A percentile compares a stretch with the other conserved stretches of the same genome.
Evolutionary conservation across 371 early-diverging fungal species (phyloP).

Genomic region (Lichtheimia hyalospora): DNA sequence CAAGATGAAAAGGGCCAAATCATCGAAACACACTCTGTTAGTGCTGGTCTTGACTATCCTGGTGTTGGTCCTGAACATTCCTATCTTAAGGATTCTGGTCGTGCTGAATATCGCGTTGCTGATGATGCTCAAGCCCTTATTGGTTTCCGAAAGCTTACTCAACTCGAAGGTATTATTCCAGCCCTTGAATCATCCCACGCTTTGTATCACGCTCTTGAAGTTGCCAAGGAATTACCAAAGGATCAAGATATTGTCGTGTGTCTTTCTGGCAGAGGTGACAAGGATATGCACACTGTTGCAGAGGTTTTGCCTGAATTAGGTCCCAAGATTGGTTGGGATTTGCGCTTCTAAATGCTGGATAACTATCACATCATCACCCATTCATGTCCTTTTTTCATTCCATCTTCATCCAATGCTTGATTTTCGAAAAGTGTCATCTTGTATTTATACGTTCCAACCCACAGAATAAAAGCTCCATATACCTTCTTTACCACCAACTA

Average conservation of each 20-base stretch:
- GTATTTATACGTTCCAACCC: too few relatives aligned
- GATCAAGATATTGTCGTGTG: slow-evolving; percentile 89
- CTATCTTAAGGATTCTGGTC: slow-evolving; percentile 82
- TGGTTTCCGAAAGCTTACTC: slow-evolving; percentile 85
- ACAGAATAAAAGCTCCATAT: too few relatives aligned
- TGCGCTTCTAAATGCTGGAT: slow-evolving; percentile 40
- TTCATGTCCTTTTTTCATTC: neutral
- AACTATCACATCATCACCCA: neutral
- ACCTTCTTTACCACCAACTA: too few relatives aligned
- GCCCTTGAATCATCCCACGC: slow-evolving; percentile 96
- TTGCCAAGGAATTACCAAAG: slow-evolving; percentile 76
- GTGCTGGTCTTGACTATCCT: slow-evolving; percentile 96
- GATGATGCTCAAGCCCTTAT: slow-evolving; percentile 85
- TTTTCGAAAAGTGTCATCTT: neutral
- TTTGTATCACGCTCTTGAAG: slow-evolving; percentile 76
- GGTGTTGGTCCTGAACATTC: slow-evolving; percentile 98
- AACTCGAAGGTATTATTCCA: slow-evolving; percentile 93
- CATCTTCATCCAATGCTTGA: neutral
- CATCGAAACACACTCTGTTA: slow-evolving; percentile 91
- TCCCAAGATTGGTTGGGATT: slow-evolving; percentile 92
- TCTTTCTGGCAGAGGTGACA: slow-evolving; percentile 95
- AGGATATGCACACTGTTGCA: slow-evolving; percentile 93
- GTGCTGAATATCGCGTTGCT: slow-evolving; percentile 86
- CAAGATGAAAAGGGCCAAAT: slow-evolving; percentile 95
- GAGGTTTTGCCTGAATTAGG: slow-evolving; percentile 90